Evolutionary conservation across 306 rosid genomes (phyloP).

Genomic region (Phaseolus lunatus): DNA sequence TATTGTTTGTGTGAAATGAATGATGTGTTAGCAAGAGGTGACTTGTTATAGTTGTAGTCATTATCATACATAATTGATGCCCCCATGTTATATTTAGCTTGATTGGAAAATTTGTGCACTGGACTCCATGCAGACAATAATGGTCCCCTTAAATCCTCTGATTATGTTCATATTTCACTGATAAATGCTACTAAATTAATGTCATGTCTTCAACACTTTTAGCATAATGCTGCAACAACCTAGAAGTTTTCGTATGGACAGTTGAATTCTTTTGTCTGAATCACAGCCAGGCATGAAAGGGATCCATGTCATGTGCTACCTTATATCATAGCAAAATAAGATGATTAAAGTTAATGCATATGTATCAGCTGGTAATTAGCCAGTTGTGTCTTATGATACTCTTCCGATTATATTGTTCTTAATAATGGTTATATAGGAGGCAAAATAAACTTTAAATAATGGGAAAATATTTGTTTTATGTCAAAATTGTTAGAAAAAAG

Average conservation of each 20-base stretch:
- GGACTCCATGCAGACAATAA: not conserved
- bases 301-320: slow-evolving; percentile 39
- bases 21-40: slow-evolving; percentile 3
- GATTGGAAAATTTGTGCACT: too few relatives aligned
- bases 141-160: slow-evolving; percentile 18
- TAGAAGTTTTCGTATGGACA: slow-evolving; percentile 11
- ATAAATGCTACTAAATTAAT: slow-evolving; percentile 14
- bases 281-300: slow-evolving; percentile 41
- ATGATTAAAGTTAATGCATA: slow-evolving; percentile 12
- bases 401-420: slow-evolving; percentile 34
- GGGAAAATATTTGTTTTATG: not conserved
- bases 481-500: not conserved
- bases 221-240: not conserved
- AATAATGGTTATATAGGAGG: slow-evolving; percentile 25
- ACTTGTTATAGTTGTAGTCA: not conserved
- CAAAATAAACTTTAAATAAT: slow-evolving; percentile 1
- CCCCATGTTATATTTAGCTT: too few relatives aligned
- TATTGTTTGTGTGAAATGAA: not conserved
- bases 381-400: not conserved
- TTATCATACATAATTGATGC: slow-evolving; percentile 10
- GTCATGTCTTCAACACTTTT: not conserved
- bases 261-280: slow-evolving; percentile 34
- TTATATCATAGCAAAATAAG: slow-evolving; percentile 37
- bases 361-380: not conserved
- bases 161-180: slow-evolving; percentile 11